These are phyloP conservation scores for Talaromyces sp. DNA, from an alignment of 2,329 filamentous ascomycete species.

Conservation along the genomic window DNA sequence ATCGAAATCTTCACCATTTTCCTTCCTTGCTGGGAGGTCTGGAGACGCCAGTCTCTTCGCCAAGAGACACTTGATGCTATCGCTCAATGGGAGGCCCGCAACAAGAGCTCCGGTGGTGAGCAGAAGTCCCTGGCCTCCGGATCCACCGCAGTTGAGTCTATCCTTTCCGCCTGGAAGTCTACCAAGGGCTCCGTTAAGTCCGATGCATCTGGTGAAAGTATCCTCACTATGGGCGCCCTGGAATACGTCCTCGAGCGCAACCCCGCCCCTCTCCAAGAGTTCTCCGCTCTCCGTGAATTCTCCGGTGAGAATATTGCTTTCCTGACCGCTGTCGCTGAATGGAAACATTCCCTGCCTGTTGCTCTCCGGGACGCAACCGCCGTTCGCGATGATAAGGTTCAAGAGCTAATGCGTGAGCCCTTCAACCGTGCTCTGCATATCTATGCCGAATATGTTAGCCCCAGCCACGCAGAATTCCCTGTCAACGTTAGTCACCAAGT, in stretches of 20 bases:
- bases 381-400: conserved; percentile 24
- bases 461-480: conserved; percentile 65
- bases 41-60: conserved; percentile 36
- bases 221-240: conserved; percentile 64
- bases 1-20: conserved; percentile 68
- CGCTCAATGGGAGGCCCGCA: conserved; percentile 42
- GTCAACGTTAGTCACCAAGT: conserved; percentile 66
- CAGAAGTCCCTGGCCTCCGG: conserved; percentile 32
- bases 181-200: conserved; percentile 43
- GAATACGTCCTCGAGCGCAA: conserved; percentile 59
- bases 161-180: conserved; percentile 31
- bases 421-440: conserved; percentile 64
- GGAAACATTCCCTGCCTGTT: conserved; percentile 47
- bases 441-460: conserved; percentile 64
- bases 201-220: conserved; percentile 46
- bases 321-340: conserved; percentile 60
- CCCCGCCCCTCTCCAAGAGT: conserved; percentile 55
- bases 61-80: conserved; percentile 42
- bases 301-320: conserved; percentile 73
- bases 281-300: conserved; percentile 68
- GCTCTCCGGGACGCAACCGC: conserved; percentile 22
- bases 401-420: conserved; percentile 48
- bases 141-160: conserved; percentile 33
- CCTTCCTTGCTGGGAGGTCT: conserved; percentile 63
- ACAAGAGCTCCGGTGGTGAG: conserved; percentile 26